Base-by-base conservation (phyloP, 2,329 filamentous ascomycete species). In the Pseudogymnoascus sp. region DNA sequence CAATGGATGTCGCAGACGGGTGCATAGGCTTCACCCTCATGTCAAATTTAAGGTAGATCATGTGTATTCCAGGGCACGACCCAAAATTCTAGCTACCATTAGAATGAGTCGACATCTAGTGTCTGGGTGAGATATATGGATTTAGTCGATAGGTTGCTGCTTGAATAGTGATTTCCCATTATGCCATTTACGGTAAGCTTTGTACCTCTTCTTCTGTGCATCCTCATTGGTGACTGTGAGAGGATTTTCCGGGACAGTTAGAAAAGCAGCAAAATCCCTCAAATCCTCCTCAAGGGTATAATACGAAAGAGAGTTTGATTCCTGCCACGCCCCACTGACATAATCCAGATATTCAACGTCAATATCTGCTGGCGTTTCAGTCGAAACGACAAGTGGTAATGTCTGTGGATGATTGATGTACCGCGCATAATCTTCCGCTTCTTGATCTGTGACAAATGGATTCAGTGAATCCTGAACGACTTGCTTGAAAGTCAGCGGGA, bases 81-180 rank as follows among this genome's bases (percentile, higher is more conserved):
- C 47, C 29, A 33, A 33, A 17, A 21, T 35, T 54, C 15, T 17
- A 54, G n/a, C 47, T 13, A 54, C 5, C 47, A 13, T 35, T 31
- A 54, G 5, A 54, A 54, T n/a, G 15, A 50, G 24, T 47, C 26
- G 6, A 33, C 33, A 54, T 21, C 47, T n/a, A 54, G 31, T 13
- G 29, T 11, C 5, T 54, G 17, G 15, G 29, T 21, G 29, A 35
- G 1, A 35, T 33, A 7, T 9, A 33, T 33, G 17, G 2, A 33
- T 54, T 63, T 35, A 72, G 70, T 81, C 79, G 66, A 81, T 79
- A 50, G 87, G 84, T 73, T 87, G 85, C 79, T 97, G 92, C 76
- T 97, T 97, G 74, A 97, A 97, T 69, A 97, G 82, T 69, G 91
- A 96, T 78, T 97, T 97, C 15, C 93, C 93, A 64, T 86, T 83